Conservation (phyloP, 78 protist genomes). For the Chrysochromulina tobinii region DNA sequence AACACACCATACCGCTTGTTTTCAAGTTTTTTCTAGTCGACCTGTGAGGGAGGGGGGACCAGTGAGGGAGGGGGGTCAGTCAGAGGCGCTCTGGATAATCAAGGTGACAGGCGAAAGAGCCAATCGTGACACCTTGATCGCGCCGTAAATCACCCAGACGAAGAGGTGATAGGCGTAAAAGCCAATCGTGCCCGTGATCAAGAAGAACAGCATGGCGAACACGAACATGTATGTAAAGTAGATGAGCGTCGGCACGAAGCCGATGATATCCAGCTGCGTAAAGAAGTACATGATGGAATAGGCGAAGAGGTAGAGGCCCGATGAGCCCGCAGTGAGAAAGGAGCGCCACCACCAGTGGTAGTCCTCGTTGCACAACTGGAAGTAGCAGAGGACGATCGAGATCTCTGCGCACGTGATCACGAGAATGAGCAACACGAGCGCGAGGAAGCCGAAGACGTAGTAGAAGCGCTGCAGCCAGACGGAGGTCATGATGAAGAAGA, state of each 20-base stretch:
- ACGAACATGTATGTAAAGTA: conserved; percentile 62
- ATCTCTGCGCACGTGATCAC: not conserved
- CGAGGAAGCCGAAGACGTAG: conserved; percentile 62
- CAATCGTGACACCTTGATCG: conserved; percentile 27
- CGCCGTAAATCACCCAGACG: conserved; percentile 23
- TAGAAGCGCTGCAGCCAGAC: conserved; percentile 51
- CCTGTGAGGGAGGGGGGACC: too few species aligned
- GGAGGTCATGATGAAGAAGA: conserved; percentile 72
- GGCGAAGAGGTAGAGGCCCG: conserved; percentile 55
- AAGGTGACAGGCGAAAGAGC: too few species aligned
- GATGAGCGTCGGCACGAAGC: not conserved
- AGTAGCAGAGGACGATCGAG: not conserved
- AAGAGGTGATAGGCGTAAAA: conserved; percentile 32
- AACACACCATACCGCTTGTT: too few species aligned
- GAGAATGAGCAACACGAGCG: not conserved
- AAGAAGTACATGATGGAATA: conserved; percentile 50
- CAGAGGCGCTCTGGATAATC: too few species aligned
- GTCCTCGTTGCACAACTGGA: not conserved
- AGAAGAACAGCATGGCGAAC: conserved; percentile 16
- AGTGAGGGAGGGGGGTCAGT: too few species aligned
- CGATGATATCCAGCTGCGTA: not conserved
- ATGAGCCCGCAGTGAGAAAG: not conserved
- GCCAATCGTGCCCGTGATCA: conserved; percentile 48
- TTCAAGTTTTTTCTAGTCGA: too few species aligned
- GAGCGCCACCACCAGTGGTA: not conserved